Percentiles rank a stretch among this genome's conserved stretches.
Evolutionary conservation across 306 rosid species (phyloP).

Genomic region (Quercus dentata): DNA sequence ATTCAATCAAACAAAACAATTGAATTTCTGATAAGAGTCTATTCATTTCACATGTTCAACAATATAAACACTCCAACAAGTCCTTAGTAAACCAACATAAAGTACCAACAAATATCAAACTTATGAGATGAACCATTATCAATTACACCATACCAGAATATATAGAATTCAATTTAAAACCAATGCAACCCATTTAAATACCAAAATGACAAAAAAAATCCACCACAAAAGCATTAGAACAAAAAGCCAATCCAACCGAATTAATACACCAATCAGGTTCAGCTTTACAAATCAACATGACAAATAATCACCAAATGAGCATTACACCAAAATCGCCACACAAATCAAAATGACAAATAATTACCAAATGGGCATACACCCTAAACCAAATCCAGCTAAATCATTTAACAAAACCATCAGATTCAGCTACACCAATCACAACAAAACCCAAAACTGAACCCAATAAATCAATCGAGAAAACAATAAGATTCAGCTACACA

Average conservation of each 20-base stretch:
- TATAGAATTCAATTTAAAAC: background rate
- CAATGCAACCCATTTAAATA: background rate
- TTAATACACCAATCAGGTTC: background rate
- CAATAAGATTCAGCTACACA: slow-evolving; percentile 1
- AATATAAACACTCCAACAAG: no score
- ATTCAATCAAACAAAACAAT: slow-evolving; percentile 6
- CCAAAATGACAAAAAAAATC: background rate
- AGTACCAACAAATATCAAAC: background rate
- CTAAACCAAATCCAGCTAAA: background rate
- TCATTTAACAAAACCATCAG: background rate
- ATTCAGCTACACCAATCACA: background rate
- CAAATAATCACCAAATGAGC: background rate
- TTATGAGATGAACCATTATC: background rate
- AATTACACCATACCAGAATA: background rate
- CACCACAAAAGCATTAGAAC: background rate
- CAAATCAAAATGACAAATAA: background rate
- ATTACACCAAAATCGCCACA: background rate
- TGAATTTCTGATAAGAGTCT: slow-evolving; percentile 3
- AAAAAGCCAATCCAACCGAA: background rate
- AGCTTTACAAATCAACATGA: background rate
- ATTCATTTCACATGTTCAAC: no score
- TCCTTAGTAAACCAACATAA: background rate
- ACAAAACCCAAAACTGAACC: background rate
- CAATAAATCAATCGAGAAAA: background rate
- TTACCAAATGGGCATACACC: background rate